A percentile compares a stretch with the other conserved stretches of the same genome.
phyloP scores from a whole-genome alignment of 768 basidiomycete genomes.

The Tulasnella sp. region DNA sequence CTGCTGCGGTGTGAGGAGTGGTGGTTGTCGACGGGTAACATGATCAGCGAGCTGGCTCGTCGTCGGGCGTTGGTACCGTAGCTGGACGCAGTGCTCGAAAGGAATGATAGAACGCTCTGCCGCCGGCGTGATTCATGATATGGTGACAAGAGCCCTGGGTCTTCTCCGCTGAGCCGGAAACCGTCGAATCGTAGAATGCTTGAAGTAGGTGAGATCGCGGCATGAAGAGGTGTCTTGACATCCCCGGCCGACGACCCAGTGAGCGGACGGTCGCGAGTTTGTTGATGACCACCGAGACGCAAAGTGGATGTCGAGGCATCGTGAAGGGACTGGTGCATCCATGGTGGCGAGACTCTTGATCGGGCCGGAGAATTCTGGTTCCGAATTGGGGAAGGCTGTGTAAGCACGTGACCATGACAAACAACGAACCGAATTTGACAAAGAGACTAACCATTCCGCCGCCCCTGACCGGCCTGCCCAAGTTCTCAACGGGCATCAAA shows the following conservation, averaged over 20 bases:
- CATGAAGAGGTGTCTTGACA: not conserved
- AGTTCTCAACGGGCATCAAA: slow-evolving; percentile 3
- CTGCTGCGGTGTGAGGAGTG: not conserved
- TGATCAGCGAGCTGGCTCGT: not conserved
- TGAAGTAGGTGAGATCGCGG: not conserved
- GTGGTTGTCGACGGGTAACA: not conserved
- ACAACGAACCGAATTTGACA: not conserved
- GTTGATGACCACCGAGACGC: not conserved
- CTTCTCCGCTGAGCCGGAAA: not conserved
- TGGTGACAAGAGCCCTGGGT: not conserved
- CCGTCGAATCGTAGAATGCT: not conserved
- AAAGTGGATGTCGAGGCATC: not conserved
- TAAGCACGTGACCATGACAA: not conserved
- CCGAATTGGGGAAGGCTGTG: not conserved
- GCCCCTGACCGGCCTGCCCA: not conserved
- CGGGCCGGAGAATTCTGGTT: not conserved
- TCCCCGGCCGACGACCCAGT: not conserved
- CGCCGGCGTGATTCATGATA: not conserved
- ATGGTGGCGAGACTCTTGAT: slow-evolving; percentile 8
- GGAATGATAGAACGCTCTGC: not conserved
- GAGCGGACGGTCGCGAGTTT: not conserved
- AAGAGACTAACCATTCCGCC: not conserved
- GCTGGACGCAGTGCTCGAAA: not conserved
- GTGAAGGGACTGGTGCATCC: slow-evolving; percentile 1
- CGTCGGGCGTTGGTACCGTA: not conserved